phyloP scores from a whole-genome alignment of 75 land plant genomes.

The Cryptomeria japonica region DNA sequence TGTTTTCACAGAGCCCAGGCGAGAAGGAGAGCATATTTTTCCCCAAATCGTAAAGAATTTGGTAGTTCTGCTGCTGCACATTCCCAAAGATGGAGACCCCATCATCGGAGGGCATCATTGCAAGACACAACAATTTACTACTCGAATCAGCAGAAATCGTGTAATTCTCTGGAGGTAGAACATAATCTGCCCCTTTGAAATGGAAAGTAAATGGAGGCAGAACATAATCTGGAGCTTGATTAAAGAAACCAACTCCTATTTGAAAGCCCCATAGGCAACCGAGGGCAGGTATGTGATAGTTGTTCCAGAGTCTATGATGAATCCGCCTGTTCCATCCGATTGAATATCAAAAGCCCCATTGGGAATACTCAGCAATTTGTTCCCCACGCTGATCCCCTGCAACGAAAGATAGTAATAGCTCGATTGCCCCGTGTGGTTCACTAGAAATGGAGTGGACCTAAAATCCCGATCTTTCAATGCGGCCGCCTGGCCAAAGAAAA shows the following conservation, averaged over 20 bases:
- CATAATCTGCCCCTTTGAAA: no score
- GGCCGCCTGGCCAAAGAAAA: slow-evolving; percentile 14
- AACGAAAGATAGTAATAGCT: slow-evolving; percentile 28
- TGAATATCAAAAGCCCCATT: slow-evolving; percentile 12
- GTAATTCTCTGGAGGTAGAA: no score
- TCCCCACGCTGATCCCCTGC: slow-evolving; percentile 32
- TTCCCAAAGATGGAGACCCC: no score
- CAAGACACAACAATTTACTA: no score
- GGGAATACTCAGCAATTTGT: slow-evolving; percentile 11
- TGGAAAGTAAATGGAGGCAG: no score
- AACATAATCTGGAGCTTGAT: neutral
- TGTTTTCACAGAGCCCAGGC: no score
- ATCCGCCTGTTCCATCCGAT: slow-evolving; percentile 21
- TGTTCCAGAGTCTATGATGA: slow-evolving; percentile 40
- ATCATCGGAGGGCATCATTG: no score
- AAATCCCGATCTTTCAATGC: neutral
- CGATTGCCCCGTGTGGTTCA: neutral
- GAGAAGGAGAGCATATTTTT: no score
- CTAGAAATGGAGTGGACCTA: neutral
- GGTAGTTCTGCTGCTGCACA: no score
- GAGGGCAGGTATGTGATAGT: slow-evolving; percentile 25
- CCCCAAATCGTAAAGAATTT: no score
- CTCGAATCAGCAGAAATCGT: no score
- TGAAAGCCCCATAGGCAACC: slow-evolving; percentile 9
- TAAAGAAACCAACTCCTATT: slow-evolving; percentile 16